Evolutionary conservation across 352 stramenopile species (phyloP).

Genomic region (Pythium sukuiense): DNA sequence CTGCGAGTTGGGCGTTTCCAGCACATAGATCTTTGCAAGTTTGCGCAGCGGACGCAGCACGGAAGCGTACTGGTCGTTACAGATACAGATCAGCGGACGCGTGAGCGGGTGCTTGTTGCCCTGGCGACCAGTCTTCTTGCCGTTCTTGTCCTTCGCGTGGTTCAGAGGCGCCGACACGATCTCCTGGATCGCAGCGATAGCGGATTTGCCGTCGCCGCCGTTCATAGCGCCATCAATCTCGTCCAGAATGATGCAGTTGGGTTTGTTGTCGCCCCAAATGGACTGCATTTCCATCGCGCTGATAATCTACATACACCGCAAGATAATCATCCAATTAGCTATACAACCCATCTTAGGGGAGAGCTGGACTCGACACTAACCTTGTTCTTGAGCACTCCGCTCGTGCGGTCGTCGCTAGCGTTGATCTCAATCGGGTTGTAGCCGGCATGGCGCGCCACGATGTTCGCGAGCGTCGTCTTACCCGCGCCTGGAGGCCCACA

Average conservation of each 20-base stretch:
- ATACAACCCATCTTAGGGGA: neutral
- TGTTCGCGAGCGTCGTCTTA: constrained; percentile 98
- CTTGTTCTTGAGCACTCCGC: constrained; percentile 89
- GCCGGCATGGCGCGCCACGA: constrained; percentile 94
- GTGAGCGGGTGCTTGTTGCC: constrained; percentile 75
- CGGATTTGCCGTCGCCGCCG: constrained; percentile 74
- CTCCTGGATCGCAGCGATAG: constrained; percentile 92
- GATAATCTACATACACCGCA: constrained; percentile 50
- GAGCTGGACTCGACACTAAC: constrained; percentile 30
- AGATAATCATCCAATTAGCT: neutral
- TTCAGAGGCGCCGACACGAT: constrained; percentile 89
- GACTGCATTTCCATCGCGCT: constrained; percentile 93
- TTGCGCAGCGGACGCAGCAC: constrained; percentile 94
- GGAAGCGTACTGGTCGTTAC: constrained; percentile 97
- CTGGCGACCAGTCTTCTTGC: constrained; percentile 24
- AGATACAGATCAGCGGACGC: constrained; percentile 98
- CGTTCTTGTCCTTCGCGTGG: constrained; percentile 31
- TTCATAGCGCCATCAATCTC: constrained; percentile 97
- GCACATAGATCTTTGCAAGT: constrained; percentile 92
- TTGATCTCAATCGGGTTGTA: constrained; percentile 98
- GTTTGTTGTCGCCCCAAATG: constrained; percentile 85
- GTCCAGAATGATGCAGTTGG: constrained; percentile 98
- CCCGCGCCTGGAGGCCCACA: constrained; percentile 92
- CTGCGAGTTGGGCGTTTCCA: constrained; percentile 81
- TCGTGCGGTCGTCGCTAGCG: constrained; percentile 96